Evolutionary conservation across 805 yeast species (phyloP), one percentile per base, ranked within the genome.

Genomic region (Candida orba): DNA sequence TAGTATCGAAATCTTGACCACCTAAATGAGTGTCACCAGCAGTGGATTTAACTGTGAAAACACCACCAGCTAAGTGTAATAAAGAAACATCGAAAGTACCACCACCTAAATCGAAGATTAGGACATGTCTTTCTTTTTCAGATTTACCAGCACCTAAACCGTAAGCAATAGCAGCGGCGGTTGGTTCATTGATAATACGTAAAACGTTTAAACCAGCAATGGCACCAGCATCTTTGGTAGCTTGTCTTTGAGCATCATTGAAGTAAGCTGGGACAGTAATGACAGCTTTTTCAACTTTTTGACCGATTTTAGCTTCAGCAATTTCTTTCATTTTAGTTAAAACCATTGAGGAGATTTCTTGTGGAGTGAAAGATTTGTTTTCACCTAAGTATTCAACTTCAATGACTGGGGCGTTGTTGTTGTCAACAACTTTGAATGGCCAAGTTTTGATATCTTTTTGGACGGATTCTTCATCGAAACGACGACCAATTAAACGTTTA

Each of bases 11-110:
- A 75, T 90, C 98, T 79, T 90, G 96, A 80, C 98, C 98, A 81
- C 98, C 98, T 75, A 90, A 83, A 75, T 90, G 98, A 60, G 98
- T 90, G 76, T 90, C 96, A 87, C 98, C 98, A 62, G 96, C 95
- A 57, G 97, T 89, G 57, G 97, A 89, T 78, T 89, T 89, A 60
- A 89, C 97, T 68, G 89, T 91, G 78, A 89, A 89, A 62, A 89
- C 87, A 73, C 96, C 97, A 65, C 89, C 96, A 65, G 88, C 95
- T 64, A 89, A 86, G 67, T 90, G 81, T 66, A 89, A 77, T 53
- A 89, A 77, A 41, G 96, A 90, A 45, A 89, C 96, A 85, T 89
- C 97, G 75, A 89, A 89, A 66, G 96, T 89, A 81, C 96, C 96
- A 75, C 97, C 97, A 79, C 97, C 97, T 67, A 89, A 81, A 72